phyloP scores from a whole-genome alignment of 1,284 basidiomycete species.

The Ustanciosporium gigantosporum region DNA sequence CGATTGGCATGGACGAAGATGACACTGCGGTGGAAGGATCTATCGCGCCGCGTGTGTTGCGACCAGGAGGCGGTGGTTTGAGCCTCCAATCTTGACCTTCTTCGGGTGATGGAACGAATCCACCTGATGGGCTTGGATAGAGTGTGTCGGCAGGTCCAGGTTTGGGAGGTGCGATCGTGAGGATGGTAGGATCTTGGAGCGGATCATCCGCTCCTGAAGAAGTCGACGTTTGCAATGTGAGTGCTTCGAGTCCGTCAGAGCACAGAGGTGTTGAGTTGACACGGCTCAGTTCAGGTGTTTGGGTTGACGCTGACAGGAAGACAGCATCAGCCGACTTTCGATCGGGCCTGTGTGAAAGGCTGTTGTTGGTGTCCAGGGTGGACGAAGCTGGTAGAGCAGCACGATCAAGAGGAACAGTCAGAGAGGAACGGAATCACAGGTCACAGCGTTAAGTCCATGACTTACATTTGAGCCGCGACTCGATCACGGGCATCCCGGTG shows the following conservation, averaged over 20 bases:
- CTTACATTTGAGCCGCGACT: too few relatives aligned
- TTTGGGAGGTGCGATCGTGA: conserved; percentile 39
- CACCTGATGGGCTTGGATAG: conserved; percentile 44
- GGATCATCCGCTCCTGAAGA: conserved; percentile 3
- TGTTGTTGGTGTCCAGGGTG: neutral
- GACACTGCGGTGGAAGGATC: neutral
- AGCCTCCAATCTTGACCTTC: conserved; percentile 48
- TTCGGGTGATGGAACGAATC: conserved; percentile 44
- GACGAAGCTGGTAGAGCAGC: conserved; percentile 12
- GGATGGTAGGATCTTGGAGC: conserved; percentile 9
- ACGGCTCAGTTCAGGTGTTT: conserved; percentile 24
- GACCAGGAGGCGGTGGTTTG: conserved; percentile 36
- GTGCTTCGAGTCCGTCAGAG: conserved; percentile 9
- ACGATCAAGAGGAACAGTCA: too few relatives aligned
- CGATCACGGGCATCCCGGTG: too few relatives aligned
- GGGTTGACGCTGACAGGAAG: conserved; percentile 19
- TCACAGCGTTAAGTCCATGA: too few relatives aligned
- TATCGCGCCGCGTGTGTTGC: too few relatives aligned
- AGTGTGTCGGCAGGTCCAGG: conserved; percentile 39
- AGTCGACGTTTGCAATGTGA: conserved; percentile 10
- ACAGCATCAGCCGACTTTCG: conserved; percentile 35
- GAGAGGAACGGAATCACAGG: neutral
- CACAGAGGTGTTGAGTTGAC: conserved; percentile 35
- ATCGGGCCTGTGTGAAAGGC: conserved; percentile 7
- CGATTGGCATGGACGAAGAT: too few relatives aligned